Evolutionary conservation across 495 filamentous ascomycete genomes (phyloP), one percentile per base, ranked within the genome.

Genomic region (Oidiodendron maius): DNA sequence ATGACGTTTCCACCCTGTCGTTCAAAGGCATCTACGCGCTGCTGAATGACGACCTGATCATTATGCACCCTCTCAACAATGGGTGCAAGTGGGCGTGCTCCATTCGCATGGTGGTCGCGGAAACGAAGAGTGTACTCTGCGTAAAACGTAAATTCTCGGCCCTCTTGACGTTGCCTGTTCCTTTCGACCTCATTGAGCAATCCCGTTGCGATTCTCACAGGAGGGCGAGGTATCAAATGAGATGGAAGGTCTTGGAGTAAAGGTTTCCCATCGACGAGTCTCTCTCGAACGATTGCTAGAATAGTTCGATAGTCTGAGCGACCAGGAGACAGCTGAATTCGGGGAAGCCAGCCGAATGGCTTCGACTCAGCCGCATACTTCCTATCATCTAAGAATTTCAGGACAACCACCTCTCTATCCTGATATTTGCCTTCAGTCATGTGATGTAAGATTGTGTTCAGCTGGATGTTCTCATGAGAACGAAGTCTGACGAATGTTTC

Each of bases 321-420:
- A 37, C n/a, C 1, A 25, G 23, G 5, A 48, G 35, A 22, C 32
- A 11, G n/a, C 18, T 16, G 25, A 6, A 18, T 47, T 40, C 18
- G 13, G 1, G 44, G 34, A 22, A 52, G 12, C n/a, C 44, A 36
- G 18, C 23, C 32, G 20, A 58, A 16, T 9, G 53, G 18, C 4
- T 18, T n/a, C 9, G 30, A 34, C 50, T 50, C 53, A 17, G 50
- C 50, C 13, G 32, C 45, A 1, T 26, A 15, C 16, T 30, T 50
- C 16, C 37, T 50, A 20, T 50, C 3, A 26, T 58, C 15, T 8
- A 58, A n/a, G 17, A 53, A 28, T 40, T 58, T 58, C 8, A 58
- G 32, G 3, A 58, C 55, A 11, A 58, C 39, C n/a, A 58, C 13
- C 34, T 58, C 45, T 40, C 55, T 22, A 20, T 49, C 36, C 13